Evolutionary conservation across 495 filamentous ascomycete species (phyloP), one percentile per base, ranked within the genome.

Genomic region (Parmelia sp.): DNA sequence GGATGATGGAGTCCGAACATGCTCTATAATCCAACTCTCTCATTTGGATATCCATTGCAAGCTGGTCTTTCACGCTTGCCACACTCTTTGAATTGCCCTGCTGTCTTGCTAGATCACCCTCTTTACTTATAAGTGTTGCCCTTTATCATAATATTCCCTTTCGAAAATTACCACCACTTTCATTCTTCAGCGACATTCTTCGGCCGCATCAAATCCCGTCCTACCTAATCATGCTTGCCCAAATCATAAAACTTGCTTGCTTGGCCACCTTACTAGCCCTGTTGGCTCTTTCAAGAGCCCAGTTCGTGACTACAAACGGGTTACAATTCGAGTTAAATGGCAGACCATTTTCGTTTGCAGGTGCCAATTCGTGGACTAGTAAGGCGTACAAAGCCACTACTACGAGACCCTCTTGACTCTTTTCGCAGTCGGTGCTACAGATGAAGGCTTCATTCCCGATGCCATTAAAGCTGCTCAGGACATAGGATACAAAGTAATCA

Each of bases 301-400:
- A 55, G 21, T 64, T 64, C 17, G 62, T 64, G 33, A 58, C 23
- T 29, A 64, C 49, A 8, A 64, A 58, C 23, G 53, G 62, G 8
- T 15, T 37, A 17, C 49, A 44, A 15, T 58, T 64, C 10, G 25
- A 57, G 35, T 10, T 64, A 14, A 57, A 64, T 57, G 62, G 62
- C 25, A 47, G 58, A 56, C 53, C 62, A 25, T 64, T n/a, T 25
- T 31, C 62, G 10, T 64, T 64, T 45, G 62, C 49, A 1, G 62
- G 62, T 19, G 27, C 53, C 37, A 64, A 64, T 15, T 42, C 40
- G 23, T 64, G 62, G 62, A 25, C 49, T 8, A 27, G 53, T 64
- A 42, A 64, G 62, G 4, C n/a, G 4, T 25, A 9, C 11, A 36
- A 19, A 42, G 27, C 49, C 14, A 33, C 15, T 2, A 33, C 29